Evolutionary conservation across 495 filamentous ascomycete genomes (phyloP).

Genomic region (Neurospora sp.): DNA sequence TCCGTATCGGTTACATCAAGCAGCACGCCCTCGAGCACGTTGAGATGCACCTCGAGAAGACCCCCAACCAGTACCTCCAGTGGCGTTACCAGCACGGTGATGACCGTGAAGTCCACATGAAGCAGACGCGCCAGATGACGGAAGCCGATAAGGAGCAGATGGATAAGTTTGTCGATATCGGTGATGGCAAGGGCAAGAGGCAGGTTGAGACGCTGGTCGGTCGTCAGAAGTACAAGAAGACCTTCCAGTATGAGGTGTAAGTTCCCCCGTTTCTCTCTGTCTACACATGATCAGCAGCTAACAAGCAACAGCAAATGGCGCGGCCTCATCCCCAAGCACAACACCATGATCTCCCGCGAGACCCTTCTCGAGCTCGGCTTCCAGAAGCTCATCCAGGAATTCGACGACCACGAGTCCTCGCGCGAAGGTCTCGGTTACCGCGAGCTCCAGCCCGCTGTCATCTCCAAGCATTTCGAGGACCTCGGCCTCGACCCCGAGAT

Average conservation of each 20-base stretch:
- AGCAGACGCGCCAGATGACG: slow-evolving; percentile 89
- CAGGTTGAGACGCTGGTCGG: slow-evolving; percentile 85
- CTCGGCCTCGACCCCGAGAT: slow-evolving; percentile 94
- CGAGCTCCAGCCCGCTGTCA: slow-evolving; percentile 80
- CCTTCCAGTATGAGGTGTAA: slow-evolving; percentile 95
- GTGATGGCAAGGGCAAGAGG: slow-evolving; percentile 66
- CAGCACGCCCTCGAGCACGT: slow-evolving; percentile 99
- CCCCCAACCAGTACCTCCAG: slow-evolving; percentile 95
- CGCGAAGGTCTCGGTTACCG: slow-evolving; percentile 96
- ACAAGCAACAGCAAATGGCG: slow-evolving; percentile 63
- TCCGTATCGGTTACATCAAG: slow-evolving; percentile 99
- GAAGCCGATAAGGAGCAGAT: slow-evolving; percentile 79
- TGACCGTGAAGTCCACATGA: slow-evolving; percentile 92
- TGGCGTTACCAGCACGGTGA: slow-evolving; percentile 97
- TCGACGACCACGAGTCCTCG: slow-evolving; percentile 95
- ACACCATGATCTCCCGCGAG: slow-evolving; percentile 86
- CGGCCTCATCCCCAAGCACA: slow-evolving; percentile 78
- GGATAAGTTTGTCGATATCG: slow-evolving; percentile 74
- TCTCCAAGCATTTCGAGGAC: slow-evolving; percentile 96
- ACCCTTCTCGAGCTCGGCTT: slow-evolving; percentile 79
- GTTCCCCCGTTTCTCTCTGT: slow-evolving; percentile 12
- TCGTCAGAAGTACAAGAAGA: slow-evolving; percentile 98
- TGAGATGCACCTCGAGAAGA: slow-evolving; percentile 99
- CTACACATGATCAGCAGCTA: background rate
- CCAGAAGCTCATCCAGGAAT: slow-evolving; percentile 90